A percentile compares a stretch with the other conserved stretches of the same genome.
These are phyloP conservation scores for Cladosporium sp. DNA, from an alignment of 2,329 filamentous ascomycete species.

Conservation along the genomic window DNA sequence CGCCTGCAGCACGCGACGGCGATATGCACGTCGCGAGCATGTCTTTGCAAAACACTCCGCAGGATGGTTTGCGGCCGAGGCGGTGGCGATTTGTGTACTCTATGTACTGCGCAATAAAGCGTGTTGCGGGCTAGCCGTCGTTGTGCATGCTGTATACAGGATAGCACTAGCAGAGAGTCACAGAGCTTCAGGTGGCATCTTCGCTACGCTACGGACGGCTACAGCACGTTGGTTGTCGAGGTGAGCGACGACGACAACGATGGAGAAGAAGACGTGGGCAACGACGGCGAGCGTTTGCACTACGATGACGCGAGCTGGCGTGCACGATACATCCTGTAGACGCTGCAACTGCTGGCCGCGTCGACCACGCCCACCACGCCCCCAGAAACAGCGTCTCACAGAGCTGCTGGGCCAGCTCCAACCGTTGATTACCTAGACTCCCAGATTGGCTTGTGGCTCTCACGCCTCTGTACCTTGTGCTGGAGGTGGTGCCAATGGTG, in stretches of 20 bases:
- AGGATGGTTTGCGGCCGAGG: background rate
- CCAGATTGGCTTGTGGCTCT: background rate
- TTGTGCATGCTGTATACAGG: background rate
- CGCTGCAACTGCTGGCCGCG: constrained; percentile 9
- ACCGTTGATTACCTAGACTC: constrained; percentile 7
- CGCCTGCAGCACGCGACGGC: constrained; percentile 1
- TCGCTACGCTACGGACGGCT: background rate
- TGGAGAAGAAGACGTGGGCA: background rate
- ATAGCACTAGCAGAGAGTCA: background rate
- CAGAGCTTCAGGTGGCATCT: constrained; percentile 11
- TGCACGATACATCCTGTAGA: background rate
- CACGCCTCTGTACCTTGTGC: background rate
- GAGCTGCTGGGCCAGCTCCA: background rate
- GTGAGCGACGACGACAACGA: constrained; percentile 19
- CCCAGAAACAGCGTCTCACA: constrained; percentile 15
- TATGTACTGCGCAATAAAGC: background rate
- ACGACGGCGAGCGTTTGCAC: constrained; percentile 8
- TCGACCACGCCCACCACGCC: background rate
- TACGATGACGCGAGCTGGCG: background rate
- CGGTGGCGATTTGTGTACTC: background rate
- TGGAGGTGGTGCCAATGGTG: no score
- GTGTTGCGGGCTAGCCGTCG: background rate
- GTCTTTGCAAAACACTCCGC: background rate
- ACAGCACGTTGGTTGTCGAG: constrained; percentile 18
- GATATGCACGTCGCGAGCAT: constrained; percentile 4